Base-by-base conservation (phyloP, 192 early-diverging fungal genomes). In the Coemansia javaensis region DNA sequence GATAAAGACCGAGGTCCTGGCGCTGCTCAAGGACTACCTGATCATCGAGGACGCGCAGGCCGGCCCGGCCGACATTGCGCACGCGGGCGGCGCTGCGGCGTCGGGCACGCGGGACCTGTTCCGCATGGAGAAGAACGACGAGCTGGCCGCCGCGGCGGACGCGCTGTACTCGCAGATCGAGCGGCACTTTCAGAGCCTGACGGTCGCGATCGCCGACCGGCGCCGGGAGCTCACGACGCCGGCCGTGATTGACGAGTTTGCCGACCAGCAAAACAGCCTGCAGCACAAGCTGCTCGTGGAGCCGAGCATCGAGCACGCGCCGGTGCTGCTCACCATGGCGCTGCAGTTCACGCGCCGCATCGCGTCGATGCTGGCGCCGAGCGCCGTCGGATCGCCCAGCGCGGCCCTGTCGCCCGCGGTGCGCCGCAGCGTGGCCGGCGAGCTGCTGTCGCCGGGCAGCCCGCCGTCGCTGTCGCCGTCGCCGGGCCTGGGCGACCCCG, bases 261-360 rank as follows among this genome's bases (percentile, higher is more conserved):
- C 74, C 2, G 66, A 65, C 35, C 47, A 60, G 32, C 66, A 75
- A 31, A 62, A 51, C 37, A 57, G 52, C 25, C 43, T 66, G 25
- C 57, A 56, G 38, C 77, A 78, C 49, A 69, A 47, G 35, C 28
- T 70, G 44, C 50, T 78, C 40, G 77, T 62, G 1, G 33, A 59
- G 34, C 64, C 77, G 9, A 60, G 52, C 43, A 66, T 78, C 21
- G 72, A 74, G 17, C 77, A 78, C 47, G 71, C 66, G 6, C 67
- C 77, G 20, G 56, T 55, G 6, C 37, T 78, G 50, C 66, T 78
- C 10, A 56, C 47, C 35, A 65, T 70, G 59, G 66, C 77, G 8
- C 52, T 70, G 31, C 53, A 37, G 46, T 78, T 78, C 44, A 61
- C 66, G 15, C 55, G 58, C 17, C 72, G 61, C 30, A 32, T 68